Percentiles rank a stretch among this genome's conserved stretches.
Conservation (phyloP, 202 grass and related monocot genomes). For the Dendrocalamus latiflorus region DNA sequence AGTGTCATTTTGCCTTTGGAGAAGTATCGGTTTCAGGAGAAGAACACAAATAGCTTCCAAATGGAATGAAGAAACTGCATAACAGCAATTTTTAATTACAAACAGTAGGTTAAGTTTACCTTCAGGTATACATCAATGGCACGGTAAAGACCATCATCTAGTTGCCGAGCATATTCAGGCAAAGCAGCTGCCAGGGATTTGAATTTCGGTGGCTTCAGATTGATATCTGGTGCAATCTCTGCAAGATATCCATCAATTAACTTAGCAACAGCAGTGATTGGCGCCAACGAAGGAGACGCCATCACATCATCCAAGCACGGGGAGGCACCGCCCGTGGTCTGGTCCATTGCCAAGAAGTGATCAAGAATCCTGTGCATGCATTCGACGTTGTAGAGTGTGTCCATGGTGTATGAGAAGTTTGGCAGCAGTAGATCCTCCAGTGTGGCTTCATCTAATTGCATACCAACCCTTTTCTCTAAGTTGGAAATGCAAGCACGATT, state of each 20-base stretch:
- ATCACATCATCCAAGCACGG: conserved; percentile 46
- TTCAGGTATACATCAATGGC: conserved; percentile 76
- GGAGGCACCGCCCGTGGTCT: conserved; percentile 33
- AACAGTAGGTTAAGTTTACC: conserved; percentile 20
- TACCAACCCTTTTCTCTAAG: conserved; percentile 63
- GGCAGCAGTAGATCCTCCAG: conserved; percentile 72
- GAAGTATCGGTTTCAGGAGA: not conserved
- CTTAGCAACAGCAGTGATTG: conserved; percentile 58
- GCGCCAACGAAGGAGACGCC: conserved; percentile 46
- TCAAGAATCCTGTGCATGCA: conserved; percentile 67
- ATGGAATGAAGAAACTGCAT: not conserved
- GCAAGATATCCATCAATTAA: conserved; percentile 71
- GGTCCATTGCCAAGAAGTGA: conserved; percentile 70
- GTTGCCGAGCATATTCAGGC: conserved; percentile 72
- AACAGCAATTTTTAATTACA: not conserved
- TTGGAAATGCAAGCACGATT: conserved; percentile 54
- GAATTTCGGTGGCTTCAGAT: conserved; percentile 66
- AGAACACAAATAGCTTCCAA: not conserved
- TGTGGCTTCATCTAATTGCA: conserved; percentile 58
- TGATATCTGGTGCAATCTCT: conserved; percentile 74
- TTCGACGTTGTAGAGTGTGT: conserved; percentile 70
- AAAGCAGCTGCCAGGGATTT: conserved; percentile 48
- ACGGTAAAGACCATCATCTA: conserved; percentile 71
- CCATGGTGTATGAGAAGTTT: conserved; percentile 64
- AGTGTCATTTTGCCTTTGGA: not conserved